A percentile compares a stretch with the other conserved stretches of the same genome.
Conservation (phyloP, 2,329 filamentous ascomycete genomes). For the Septoria linicola region DNA sequence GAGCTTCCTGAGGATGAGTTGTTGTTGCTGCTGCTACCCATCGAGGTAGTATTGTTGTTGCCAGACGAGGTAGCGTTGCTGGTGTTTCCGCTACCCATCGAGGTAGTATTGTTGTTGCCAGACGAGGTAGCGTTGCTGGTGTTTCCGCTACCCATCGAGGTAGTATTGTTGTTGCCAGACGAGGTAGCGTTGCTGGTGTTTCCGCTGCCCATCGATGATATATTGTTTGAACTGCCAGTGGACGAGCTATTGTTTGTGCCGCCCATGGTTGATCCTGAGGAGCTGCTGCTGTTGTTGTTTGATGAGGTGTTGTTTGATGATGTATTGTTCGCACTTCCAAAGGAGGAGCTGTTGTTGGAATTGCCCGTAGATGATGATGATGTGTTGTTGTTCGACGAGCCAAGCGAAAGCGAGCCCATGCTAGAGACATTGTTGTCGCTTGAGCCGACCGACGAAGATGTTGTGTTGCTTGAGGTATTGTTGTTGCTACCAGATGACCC, state of each 20-base stretch:
- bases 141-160: too few species aligned
- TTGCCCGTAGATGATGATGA: background rate
- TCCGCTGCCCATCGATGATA: constrained; percentile 7
- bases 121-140: too few species aligned
- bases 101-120: too few species aligned
- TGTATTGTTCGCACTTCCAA: constrained; percentile 10
- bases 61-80: too few species aligned
- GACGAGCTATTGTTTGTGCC: too few species aligned
- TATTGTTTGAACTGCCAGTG: too few species aligned
- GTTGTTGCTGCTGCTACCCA: constrained; percentile 4
- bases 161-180: constrained; percentile 1
- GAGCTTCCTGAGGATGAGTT: constrained; percentile 7
- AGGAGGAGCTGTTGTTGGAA: constrained; percentile 7
- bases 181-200: constrained; percentile 9
- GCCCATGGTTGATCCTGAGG: too few species aligned
- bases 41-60: too few species aligned
- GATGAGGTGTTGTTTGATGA: background rate
- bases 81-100: too few species aligned
- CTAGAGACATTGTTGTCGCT: constrained; percentile 5
- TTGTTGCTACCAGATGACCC: background rate
- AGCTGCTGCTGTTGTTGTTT: constrained; percentile 8
- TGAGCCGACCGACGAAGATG: background rate
- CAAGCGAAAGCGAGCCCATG: constrained; percentile 4
- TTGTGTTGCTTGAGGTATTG: constrained; percentile 3
- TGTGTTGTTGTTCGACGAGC: constrained; percentile 15